A percentile compares a stretch with the other conserved stretches of the same genome.
Conservation (phyloP, 2,329 filamentous ascomycete species). For the Hortaea werneckii region DNA sequence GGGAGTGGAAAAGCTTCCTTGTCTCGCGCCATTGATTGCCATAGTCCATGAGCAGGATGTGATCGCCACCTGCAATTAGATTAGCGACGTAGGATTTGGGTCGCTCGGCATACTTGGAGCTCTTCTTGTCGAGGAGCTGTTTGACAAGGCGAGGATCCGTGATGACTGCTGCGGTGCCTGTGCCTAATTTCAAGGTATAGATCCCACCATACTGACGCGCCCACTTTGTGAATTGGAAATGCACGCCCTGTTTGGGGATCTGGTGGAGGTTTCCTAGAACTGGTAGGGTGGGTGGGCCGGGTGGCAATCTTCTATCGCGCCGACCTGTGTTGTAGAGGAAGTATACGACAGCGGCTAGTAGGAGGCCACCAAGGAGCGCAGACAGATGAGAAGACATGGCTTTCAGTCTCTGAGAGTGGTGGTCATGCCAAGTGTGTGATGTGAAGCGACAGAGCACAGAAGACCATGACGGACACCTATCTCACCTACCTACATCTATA, state of each 20-base stretch:
- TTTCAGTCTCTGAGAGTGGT: too few relatives aligned
- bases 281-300: conserved; percentile 33
- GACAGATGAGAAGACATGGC: too few relatives aligned
- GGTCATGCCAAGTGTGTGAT: too few relatives aligned
- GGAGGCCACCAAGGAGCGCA: not conserved
- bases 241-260: conserved; percentile 25
- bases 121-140: conserved; percentile 37
- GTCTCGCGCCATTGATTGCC: conserved; percentile 36
- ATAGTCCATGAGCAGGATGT: conserved; percentile 40
- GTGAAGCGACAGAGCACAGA: too few relatives aligned
- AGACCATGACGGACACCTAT: too few relatives aligned
- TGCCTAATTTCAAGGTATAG: conserved; percentile 31
- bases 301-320: conserved; percentile 15
- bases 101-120: conserved; percentile 31
- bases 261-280: conserved; percentile 34
- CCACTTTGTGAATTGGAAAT: conserved; percentile 23
- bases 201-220: conserved; percentile 20
- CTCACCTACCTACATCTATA: too few relatives aligned
- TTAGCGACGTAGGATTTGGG: conserved; percentile 31
- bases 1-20: conserved; percentile 38
- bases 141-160: conserved; percentile 32
- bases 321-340: conserved; percentile 8
- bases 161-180: conserved; percentile 32
- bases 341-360: conserved; percentile 8
- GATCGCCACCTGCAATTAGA: conserved; percentile 38